Conservation (phyloP, 495 filamentous ascomycete genomes). For the Aspergillus conjunctus region DNA sequence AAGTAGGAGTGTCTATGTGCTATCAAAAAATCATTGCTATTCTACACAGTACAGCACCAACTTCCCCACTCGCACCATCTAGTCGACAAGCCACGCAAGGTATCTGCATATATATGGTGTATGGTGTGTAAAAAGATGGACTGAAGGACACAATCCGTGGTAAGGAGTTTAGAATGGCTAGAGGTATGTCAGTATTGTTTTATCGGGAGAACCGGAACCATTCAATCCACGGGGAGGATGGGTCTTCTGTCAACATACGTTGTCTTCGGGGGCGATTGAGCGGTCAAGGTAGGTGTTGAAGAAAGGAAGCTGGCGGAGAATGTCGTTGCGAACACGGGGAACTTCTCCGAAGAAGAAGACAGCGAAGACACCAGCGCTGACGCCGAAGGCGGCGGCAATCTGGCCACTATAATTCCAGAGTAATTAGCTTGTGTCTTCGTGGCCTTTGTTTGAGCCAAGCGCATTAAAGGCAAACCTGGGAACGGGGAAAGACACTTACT, state of each 20-base stretch:
- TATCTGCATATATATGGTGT: slow-evolving; percentile 13
- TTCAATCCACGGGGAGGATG: neutral
- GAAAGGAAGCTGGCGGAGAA: slow-evolving; percentile 63
- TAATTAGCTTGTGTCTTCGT: slow-evolving; percentile 19
- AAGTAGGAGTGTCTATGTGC: slow-evolving; percentile 38
- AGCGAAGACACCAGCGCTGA: slow-evolving; percentile 61
- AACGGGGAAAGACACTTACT: slow-evolving; percentile 45
- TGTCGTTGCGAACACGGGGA: slow-evolving; percentile 67
- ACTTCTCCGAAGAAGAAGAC: slow-evolving; percentile 73
- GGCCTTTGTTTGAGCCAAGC: neutral
- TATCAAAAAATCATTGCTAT: slow-evolving; percentile 43
- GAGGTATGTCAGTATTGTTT: slow-evolving; percentile 27
- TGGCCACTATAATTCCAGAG: slow-evolving; percentile 45
- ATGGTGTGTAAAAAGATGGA: slow-evolving; percentile 12
- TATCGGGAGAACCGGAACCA: neutral
- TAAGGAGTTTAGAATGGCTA: slow-evolving; percentile 48
- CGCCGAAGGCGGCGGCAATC: slow-evolving; percentile 60
- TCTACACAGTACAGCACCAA: slow-evolving; percentile 32
- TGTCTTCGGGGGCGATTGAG: slow-evolving; percentile 65
- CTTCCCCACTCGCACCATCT: slow-evolving; percentile 13
- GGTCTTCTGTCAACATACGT: slow-evolving; percentile 40
- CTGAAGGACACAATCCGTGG: slow-evolving; percentile 17
- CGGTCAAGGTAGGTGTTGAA: slow-evolving; percentile 60
- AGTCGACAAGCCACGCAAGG: slow-evolving; percentile 16
- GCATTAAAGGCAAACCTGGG: slow-evolving; percentile 1